phyloP scores from a whole-genome alignment of 192 early-diverging fungal species.

The Mycoemilia scoparia region DNA sequence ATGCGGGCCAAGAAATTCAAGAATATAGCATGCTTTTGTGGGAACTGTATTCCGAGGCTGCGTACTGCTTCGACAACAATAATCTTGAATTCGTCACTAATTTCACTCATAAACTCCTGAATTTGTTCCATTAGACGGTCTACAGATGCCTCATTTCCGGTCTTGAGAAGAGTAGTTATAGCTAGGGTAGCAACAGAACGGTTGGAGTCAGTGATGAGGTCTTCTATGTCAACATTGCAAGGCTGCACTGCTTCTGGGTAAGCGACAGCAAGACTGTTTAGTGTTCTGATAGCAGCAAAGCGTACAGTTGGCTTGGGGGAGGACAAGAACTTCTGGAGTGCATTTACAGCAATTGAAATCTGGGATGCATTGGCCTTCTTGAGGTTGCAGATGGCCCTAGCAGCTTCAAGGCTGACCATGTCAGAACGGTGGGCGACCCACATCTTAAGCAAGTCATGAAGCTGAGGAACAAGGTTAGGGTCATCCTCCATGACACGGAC shows the following conservation, averaged over 20 bases:
- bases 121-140: slow-evolving; percentile 99
- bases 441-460: slow-evolving; percentile 75
- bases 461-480: slow-evolving; percentile 28
- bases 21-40: slow-evolving; percentile 83
- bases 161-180: slow-evolving; percentile 96
- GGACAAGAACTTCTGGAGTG: slow-evolving; percentile 81
- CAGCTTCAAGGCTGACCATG: slow-evolving; percentile 96
- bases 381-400: slow-evolving; percentile 87
- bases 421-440: slow-evolving; percentile 90
- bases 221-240: slow-evolving; percentile 98
- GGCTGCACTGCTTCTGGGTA: slow-evolving; percentile 77
- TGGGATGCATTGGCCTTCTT: slow-evolving; percentile 65
- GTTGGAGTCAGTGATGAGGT: slow-evolving; percentile 89
- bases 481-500: slow-evolving; percentile 73
- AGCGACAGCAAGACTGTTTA: slow-evolving; percentile 83
- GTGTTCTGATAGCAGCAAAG: slow-evolving; percentile 92
- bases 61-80: slow-evolving; percentile 97
- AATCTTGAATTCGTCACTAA: slow-evolving; percentile 97
- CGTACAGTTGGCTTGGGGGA: slow-evolving; percentile 83
- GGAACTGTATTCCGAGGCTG: slow-evolving; percentile 92
- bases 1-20: slow-evolving; percentile 81
- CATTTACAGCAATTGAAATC: slow-evolving; percentile 80
- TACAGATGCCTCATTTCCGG: slow-evolving; percentile 92
- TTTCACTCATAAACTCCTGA: slow-evolving; percentile 92
- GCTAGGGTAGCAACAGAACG: slow-evolving; percentile 96